Evolutionary conservation across 2,329 filamentous ascomycete genomes (phyloP).

Genomic region (Paracamarosporium sp.): DNA sequence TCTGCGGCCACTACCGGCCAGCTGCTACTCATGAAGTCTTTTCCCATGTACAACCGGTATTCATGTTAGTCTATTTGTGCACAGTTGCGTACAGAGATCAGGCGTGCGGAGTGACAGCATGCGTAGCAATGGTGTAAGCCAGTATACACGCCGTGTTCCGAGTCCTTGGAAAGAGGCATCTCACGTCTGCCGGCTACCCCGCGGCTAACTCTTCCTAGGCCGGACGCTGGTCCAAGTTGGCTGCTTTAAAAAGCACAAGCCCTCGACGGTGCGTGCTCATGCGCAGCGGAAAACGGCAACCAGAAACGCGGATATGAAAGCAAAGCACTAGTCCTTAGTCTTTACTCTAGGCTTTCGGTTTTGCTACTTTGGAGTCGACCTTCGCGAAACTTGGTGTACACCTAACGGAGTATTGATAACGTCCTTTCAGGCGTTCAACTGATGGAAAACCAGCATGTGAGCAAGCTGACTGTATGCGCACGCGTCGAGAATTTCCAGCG

Average conservation of each 20-base stretch:
- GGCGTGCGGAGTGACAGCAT: neutral
- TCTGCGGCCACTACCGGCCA: neutral
- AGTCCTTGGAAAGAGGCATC: neutral
- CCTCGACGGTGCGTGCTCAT: neutral
- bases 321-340: neutral
- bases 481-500: neutral
- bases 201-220: neutral
- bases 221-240: neutral
- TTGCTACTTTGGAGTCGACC: neutral
- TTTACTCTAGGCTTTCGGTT: neutral
- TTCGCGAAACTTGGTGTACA: neutral
- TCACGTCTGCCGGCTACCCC: neutral
- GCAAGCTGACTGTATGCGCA: neutral
- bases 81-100: neutral
- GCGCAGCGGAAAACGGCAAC: neutral
- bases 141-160: neutral
- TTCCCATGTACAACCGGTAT: neutral
- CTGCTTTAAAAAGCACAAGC: neutral
- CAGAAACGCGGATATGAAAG: neutral
- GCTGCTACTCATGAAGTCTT: neutral
- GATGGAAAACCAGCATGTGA: neutral
- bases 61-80: neutral
- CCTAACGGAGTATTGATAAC: too few species aligned
- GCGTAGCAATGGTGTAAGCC: neutral
- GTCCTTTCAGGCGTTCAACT: neutral